Conservation (phyloP, 2,329 filamentous ascomycete genomes). For the Juglanconis sp. region DNA sequence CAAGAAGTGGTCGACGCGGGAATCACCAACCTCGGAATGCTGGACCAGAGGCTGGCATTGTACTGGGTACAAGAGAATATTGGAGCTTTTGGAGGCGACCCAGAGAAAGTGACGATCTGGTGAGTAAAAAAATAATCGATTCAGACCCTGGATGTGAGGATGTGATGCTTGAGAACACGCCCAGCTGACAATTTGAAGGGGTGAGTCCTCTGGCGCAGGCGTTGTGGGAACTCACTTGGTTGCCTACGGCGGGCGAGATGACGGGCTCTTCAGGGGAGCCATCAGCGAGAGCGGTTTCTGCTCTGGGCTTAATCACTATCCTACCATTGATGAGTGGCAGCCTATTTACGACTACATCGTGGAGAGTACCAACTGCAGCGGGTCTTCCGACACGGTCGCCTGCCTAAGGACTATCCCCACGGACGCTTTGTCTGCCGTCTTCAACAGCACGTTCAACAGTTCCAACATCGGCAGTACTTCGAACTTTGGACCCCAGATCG, state of each 20-base stretch:
- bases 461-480: neutral
- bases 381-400: neutral
- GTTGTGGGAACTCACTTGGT: conserved; percentile 28
- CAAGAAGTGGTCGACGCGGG: conserved; percentile 36
- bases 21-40: conserved; percentile 44
- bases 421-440: neutral
- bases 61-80: conserved; percentile 45
- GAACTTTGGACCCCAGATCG: conserved; percentile 5
- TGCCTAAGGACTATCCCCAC: conserved; percentile 14
- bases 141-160: neutral
- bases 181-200: conserved; percentile 22
- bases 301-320: neutral
- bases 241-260: conserved; percentile 37
- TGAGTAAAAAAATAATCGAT: neutral
- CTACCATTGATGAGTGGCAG: conserved; percentile 13
- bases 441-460: conserved; percentile 16
- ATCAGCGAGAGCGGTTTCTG: conserved; percentile 21
- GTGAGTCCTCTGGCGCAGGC: conserved; percentile 43
- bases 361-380: conserved; percentile 1
- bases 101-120: conserved; percentile 31
- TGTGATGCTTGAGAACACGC: too few relatives aligned
- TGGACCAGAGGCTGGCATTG: conserved; percentile 42
- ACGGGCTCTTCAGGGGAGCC: conserved; percentile 39
- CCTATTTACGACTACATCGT: conserved; percentile 12
- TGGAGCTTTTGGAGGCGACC: conserved; percentile 38